These are phyloP conservation scores for Chytriomyces sp. DNA, from an alignment of 192 early-diverging fungal species.

Conservation along the genomic window DNA sequence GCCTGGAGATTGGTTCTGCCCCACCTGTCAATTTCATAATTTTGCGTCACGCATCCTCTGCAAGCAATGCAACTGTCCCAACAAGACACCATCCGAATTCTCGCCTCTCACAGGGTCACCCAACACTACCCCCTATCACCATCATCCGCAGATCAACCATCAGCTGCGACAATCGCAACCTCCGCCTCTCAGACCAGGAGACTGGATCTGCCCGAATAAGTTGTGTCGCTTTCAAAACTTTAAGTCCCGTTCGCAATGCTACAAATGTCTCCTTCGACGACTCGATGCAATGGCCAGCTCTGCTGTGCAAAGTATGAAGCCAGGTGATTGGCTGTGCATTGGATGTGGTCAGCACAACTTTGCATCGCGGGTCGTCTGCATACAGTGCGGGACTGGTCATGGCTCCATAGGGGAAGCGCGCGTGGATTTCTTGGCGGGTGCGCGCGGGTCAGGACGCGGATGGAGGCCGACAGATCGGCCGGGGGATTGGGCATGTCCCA, in stretches of 20 bases:
- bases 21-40: slow-evolving; percentile 71
- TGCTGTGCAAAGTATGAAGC: slow-evolving; percentile 28
- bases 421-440: background rate
- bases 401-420: slow-evolving; percentile 4
- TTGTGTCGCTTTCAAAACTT: slow-evolving; percentile 77
- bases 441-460: slow-evolving; percentile 4
- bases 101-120: background rate
- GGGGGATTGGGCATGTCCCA: slow-evolving; percentile 80
- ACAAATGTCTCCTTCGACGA: slow-evolving; percentile 59
- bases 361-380: slow-evolving; percentile 37
- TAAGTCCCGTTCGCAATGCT: slow-evolving; percentile 68
- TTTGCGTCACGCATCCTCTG: slow-evolving; percentile 67
- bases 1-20: slow-evolving; percentile 78
- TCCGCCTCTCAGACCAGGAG: slow-evolving; percentile 52
- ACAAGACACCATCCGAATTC: slow-evolving; percentile 7
- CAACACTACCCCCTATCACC: slow-evolving; percentile 29
- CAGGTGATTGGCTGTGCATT: slow-evolving; percentile 75
- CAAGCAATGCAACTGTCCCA: slow-evolving; percentile 66
- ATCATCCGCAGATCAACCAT: slow-evolving; percentile 30
- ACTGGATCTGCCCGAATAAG: slow-evolving; percentile 74
- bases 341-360: slow-evolving; percentile 72
- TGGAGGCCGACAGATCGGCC: slow-evolving; percentile 42
- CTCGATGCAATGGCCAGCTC: slow-evolving; percentile 21
- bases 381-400: slow-evolving; percentile 38
- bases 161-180: slow-evolving; percentile 31